Evolutionary conservation across 306 rosid species (phyloP).

Genomic region (Echinosophora koreensis): DNA sequence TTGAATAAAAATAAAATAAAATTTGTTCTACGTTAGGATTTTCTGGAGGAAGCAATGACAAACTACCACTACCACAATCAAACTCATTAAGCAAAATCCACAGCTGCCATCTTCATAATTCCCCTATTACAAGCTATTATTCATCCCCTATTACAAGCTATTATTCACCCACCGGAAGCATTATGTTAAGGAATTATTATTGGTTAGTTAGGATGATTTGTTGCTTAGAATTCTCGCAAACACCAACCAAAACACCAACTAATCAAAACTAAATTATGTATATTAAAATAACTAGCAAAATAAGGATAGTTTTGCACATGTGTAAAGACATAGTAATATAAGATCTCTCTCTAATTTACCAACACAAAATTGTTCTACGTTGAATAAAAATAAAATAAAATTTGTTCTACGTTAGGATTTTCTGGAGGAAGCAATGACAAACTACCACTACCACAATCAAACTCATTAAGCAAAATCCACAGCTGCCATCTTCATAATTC

Average conservation of each 20-base stretch:
- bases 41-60: slow-evolving; percentile 25
- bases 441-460: slow-evolving; percentile 23
- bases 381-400: neutral
- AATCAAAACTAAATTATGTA: neutral
- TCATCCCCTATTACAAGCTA: too few relatives aligned
- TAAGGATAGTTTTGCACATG: neutral
- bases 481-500: neutral
- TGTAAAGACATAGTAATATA: neutral
- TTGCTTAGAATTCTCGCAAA: neutral
- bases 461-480: slow-evolving; percentile 41
- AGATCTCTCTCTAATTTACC: slow-evolving; percentile 22
- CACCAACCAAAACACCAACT: neutral
- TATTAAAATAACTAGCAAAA: neutral
- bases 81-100: slow-evolving; percentile 41
- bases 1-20: neutral
- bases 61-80: slow-evolving; percentile 16
- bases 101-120: slow-evolving; percentile 3
- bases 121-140: neutral
- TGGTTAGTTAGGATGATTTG: neutral
- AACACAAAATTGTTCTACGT: slow-evolving; percentile 34
- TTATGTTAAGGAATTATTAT: neutral
- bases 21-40: slow-evolving; percentile 24
- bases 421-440: slow-evolving; percentile 24
- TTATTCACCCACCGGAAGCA: too few relatives aligned
- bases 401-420: slow-evolving; percentile 22